phyloP scores from a whole-genome alignment of 139 green algal species.

The Monoraphidium neglectum region DNA sequence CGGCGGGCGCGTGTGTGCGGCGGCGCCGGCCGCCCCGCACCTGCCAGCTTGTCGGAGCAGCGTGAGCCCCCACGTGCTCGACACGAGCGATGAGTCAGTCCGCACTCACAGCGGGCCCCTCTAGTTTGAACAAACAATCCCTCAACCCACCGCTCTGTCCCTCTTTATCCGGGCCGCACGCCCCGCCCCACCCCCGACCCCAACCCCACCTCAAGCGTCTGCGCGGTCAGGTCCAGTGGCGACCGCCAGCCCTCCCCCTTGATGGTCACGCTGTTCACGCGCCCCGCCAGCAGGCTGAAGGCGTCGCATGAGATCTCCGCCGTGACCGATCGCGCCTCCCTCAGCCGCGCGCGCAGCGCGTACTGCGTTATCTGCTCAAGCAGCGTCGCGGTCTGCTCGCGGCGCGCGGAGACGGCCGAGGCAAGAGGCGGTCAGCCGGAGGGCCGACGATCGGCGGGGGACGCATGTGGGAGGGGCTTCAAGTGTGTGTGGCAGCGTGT shows the following conservation, averaged over 20 bases:
- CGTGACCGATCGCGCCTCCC: conserved; percentile 5
- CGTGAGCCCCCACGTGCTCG: neutral
- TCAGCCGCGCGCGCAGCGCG: conserved; percentile 26
- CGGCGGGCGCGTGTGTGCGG: no score
- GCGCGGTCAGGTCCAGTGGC: conserved; percentile 35
- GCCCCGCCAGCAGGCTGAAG: conserved; percentile 28
- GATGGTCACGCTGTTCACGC: conserved; percentile 32
- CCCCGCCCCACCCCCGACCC: neutral
- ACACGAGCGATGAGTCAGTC: neutral
- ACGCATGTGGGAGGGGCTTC: no score
- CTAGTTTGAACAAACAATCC: neutral
- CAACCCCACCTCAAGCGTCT: conserved; percentile 26
- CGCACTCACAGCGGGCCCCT: neutral
- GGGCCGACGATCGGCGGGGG: no score
- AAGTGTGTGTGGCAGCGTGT: no score
- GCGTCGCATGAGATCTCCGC: conserved; percentile 10
- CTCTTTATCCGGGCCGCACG: neutral
- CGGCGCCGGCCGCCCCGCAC: no score
- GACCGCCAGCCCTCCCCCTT: conserved; percentile 37
- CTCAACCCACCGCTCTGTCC: neutral
- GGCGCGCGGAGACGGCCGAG: no score
- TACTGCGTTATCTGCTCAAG: conserved; percentile 28
- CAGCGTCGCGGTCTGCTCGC: conserved; percentile 12
- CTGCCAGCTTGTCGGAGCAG: neutral
- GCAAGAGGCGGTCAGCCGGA: no score